Evolutionary conservation across 2,329 filamentous ascomycete genomes (phyloP), one percentile per base, ranked within the genome.

Genomic region (Phoma sp.): DNA sequence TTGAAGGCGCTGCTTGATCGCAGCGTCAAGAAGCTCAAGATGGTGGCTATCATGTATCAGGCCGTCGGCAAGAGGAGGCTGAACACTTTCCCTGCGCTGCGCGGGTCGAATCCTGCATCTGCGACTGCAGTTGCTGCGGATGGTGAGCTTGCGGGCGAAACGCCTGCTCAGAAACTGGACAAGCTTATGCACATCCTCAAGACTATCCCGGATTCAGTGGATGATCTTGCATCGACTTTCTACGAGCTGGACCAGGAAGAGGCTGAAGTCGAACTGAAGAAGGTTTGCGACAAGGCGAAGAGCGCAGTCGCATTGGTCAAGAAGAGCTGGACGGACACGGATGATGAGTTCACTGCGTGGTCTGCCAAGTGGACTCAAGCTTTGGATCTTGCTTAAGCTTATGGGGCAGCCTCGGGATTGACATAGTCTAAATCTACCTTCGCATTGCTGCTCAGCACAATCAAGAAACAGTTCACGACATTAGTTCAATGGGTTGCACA

Each of bases 321-420:
- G 44, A 76, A 79, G 54, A 79, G 81, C 18, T 93, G 89, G 89
- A 75, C 82, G 2, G 87, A 82, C 0, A 75, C 82, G 41, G 80
- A 83, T 14, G 92, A 96, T 66, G 90, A 89, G 65, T 96, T 96
- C 68, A 89, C 87, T 0, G 79, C 83, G 13, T 96, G 92, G 92
- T 85, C 82, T n/a, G 79, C 77, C 43, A 84, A 82, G 45, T 86
- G 82, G 82, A 55, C 72, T 33, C 75, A 73, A 41, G 78, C 79
- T 23, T 61, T 82, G 49, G 73, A 77, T 29, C 27, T 29, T 9
- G 27, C 9, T 29, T 29, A 9, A 29, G 27, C 27, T 29, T 29
- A 67, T 23, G 9, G 24, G 24, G 39, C 7, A 30, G 23, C 27
- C 9, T 29, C 9, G 27, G 27, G 6, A 9, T 29, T 9, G 27